Conservation (phyloP, 345 rosid species). For the Salix brachista region DNA sequence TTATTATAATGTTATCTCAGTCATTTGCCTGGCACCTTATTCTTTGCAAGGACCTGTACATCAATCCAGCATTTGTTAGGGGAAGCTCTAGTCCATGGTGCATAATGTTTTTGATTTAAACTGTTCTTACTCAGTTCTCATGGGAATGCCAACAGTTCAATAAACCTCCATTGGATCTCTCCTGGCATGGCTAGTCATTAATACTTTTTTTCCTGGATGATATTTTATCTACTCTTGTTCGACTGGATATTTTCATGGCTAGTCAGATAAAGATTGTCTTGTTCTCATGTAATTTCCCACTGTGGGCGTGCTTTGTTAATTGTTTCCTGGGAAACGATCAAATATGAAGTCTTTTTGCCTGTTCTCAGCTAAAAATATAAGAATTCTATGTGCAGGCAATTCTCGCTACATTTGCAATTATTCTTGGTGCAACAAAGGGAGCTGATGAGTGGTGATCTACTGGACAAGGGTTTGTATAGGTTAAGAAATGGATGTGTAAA, state of each 20-base stretch:
- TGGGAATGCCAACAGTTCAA: background rate
- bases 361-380: background rate
- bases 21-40: background rate
- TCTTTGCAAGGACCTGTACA: background rate
- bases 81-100: background rate
- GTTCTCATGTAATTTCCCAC: background rate
- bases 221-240: background rate
- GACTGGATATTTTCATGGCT: background rate
- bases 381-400: slow-evolving; percentile 52
- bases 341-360: background rate
- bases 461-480: background rate
- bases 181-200: background rate
- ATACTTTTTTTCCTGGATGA: too few species aligned
- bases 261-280: background rate
- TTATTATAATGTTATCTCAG: background rate
- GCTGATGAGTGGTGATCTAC: slow-evolving; percentile 44
- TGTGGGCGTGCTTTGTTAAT: background rate
- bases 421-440: slow-evolving; percentile 65
- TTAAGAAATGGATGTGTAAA: background rate
- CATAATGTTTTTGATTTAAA: background rate
- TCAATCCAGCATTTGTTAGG: background rate
- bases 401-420: slow-evolving; percentile 63
- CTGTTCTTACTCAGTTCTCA: background rate
- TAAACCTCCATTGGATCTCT: background rate
- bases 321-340: background rate